phyloP scores from a whole-genome alignment of 257 asterid genomes.

The Cynanchum wilfordii region DNA sequence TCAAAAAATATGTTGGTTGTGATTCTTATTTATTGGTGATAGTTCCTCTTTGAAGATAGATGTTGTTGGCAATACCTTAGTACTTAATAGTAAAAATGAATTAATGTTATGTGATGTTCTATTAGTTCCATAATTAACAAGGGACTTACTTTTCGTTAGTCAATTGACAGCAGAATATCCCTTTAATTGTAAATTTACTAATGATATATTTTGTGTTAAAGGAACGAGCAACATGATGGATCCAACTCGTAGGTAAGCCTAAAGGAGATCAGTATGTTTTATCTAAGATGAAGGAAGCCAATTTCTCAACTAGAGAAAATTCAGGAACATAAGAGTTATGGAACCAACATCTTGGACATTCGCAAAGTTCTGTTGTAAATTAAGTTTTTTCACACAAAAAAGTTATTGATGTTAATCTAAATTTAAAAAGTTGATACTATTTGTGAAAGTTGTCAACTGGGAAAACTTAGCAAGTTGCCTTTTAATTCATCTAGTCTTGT shows the following conservation, averaged over 20 bases:
- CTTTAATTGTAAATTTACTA: too few species aligned
- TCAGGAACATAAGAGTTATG: not conserved
- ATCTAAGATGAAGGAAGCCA: not conserved
- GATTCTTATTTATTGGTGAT: conserved; percentile 3
- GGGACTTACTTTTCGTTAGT: too few species aligned
- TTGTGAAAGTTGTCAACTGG: too few species aligned
- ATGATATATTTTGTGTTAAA: too few species aligned
- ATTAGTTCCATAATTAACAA: not conserved
- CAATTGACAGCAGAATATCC: not conserved
- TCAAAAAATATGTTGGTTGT: not conserved
- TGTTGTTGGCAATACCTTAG: not conserved
- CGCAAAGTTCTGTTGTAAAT: too few species aligned
- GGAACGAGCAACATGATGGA: not conserved
- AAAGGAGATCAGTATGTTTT: not conserved
- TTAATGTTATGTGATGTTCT: not conserved
- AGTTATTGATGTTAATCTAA: too few species aligned
- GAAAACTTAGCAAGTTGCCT: too few species aligned
- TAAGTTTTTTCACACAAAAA: too few species aligned
- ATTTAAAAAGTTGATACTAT: too few species aligned
- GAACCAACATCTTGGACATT: too few species aligned
- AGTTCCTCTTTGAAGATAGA: not conserved
- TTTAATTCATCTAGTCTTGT: too few species aligned
- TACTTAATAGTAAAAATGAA: not conserved
- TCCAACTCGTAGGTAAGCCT: not conserved
- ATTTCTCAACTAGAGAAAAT: not conserved